Conservation (phyloP, 306 rosid species). For the Leucaena leucocephala region DNA sequence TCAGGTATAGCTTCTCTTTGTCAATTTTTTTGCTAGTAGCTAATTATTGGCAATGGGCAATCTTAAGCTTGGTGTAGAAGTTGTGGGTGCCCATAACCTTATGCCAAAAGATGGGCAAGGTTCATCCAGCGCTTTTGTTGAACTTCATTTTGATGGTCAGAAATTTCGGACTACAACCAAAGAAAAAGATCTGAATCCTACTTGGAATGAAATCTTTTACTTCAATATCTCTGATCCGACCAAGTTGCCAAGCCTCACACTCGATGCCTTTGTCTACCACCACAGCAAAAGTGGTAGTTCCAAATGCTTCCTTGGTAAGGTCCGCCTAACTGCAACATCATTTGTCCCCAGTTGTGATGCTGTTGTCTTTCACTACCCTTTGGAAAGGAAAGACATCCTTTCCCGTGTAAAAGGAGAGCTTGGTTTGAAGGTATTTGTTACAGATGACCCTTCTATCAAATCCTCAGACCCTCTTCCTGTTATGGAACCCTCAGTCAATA, state of each 20-base stretch:
- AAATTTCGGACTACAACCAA: slow-evolving; percentile 67
- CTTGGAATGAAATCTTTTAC: slow-evolving; percentile 88
- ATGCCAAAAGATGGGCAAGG: slow-evolving; percentile 89
- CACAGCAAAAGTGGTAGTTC: slow-evolving; percentile 42
- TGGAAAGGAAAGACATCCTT: slow-evolving; percentile 61
- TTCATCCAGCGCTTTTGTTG: slow-evolving; percentile 64
- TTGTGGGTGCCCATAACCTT: slow-evolving; percentile 82
- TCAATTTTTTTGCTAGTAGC: slow-evolving; percentile 30
- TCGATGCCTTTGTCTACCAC: slow-evolving; percentile 65
- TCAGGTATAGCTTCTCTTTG: slow-evolving; percentile 44
- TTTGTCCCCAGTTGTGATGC: slow-evolving; percentile 89
- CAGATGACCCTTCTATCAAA: slow-evolving; percentile 75
- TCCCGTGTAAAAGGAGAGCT: slow-evolving; percentile 87
- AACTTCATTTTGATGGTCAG: slow-evolving; percentile 80
- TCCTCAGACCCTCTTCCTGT: slow-evolving; percentile 67
- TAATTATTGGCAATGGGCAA: slow-evolving; percentile 55
- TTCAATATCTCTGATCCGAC: slow-evolving; percentile 73
- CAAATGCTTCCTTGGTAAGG: slow-evolving; percentile 73
- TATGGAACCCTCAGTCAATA: slow-evolving; percentile 45
- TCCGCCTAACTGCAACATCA: slow-evolving; percentile 77
- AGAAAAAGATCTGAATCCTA: slow-evolving; percentile 82
- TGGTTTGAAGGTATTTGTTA: slow-evolving; percentile 89
- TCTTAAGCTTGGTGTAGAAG: slow-evolving; percentile 86
- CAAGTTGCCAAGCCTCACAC: slow-evolving; percentile 53
- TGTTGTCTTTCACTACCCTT: slow-evolving; percentile 80